Evolutionary conservation across 2,329 filamentous ascomycete genomes (phyloP).

Genomic region (Aspergillus phoenicis): DNA sequence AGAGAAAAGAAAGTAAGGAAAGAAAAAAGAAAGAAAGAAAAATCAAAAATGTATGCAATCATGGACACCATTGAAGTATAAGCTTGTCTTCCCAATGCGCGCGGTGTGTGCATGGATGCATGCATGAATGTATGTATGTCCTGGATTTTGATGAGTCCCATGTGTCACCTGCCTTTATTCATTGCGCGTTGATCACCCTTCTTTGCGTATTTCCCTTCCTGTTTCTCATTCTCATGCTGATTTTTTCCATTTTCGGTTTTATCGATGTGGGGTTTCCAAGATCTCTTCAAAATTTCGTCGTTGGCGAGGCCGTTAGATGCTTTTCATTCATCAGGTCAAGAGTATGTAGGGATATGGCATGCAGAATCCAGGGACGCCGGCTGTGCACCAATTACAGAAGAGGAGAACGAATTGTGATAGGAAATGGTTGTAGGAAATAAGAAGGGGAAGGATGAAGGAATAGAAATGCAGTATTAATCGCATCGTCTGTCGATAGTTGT

Average conservation of each 20-base stretch:
- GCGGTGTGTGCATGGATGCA: slow-evolving; percentile 4
- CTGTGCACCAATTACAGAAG: slow-evolving; percentile 22
- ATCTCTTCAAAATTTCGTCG: slow-evolving; percentile 8
- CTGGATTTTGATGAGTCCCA: neutral
- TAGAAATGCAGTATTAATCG: slow-evolving; percentile 15
- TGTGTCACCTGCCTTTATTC: slow-evolving; percentile 7
- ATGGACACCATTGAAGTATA: slow-evolving; percentile 1
- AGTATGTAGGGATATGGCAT: slow-evolving; percentile 12
- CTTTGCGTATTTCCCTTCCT: neutral
- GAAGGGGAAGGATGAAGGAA: slow-evolving; percentile 13
- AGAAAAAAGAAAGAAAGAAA: neutral
- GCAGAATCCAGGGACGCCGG: slow-evolving; percentile 25
- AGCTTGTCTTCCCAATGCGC: slow-evolving; percentile 7
- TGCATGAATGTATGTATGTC: slow-evolving; percentile 3
- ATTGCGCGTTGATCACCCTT: neutral
- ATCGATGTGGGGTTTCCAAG: slow-evolving; percentile 1
- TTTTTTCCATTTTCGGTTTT: neutral
- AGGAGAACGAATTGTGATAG: slow-evolving; percentile 16
- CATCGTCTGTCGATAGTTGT: slow-evolving; percentile 19
- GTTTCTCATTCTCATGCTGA: neutral
- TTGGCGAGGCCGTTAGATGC: slow-evolving; percentile 14
- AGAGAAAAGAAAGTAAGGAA: neutral
- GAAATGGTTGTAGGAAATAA: slow-evolving; percentile 20
- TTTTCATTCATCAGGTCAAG: slow-evolving; percentile 14
- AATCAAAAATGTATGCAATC: slow-evolving; percentile 13